Conservation (phyloP, 2,329 filamentous ascomycete species). For the Aspergillus felis region DNA sequence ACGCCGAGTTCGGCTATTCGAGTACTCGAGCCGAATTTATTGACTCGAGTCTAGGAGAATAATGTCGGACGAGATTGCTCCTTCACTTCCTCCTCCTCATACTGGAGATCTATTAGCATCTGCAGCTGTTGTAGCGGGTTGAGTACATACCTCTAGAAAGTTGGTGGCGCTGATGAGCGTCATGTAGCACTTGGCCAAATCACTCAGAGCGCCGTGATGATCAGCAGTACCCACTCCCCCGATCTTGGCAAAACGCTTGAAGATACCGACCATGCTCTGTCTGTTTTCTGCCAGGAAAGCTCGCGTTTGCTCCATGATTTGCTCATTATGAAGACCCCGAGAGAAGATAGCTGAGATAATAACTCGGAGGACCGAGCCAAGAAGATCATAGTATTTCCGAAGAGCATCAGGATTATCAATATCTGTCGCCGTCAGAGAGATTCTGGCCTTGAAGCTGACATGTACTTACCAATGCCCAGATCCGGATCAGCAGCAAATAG, state of each 20-base stretch:
- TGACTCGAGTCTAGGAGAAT: constrained; percentile 27
- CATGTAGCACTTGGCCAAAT: constrained; percentile 80
- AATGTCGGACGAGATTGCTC: constrained; percentile 26
- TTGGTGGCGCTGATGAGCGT: constrained; percentile 76
- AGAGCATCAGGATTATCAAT: constrained; percentile 67
- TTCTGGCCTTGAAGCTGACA: neutral
- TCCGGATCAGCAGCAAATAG: constrained; percentile 90
- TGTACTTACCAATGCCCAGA: constrained; percentile 64
- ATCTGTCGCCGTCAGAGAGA: constrained; percentile 41
- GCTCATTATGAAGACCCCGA: constrained; percentile 74
- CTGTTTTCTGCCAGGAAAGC: constrained; percentile 79
- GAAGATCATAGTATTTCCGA: constrained; percentile 76
- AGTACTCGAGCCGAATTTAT: neutral
- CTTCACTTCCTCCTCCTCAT: constrained; percentile 39
- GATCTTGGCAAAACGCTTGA: constrained; percentile 84
- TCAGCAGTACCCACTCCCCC: constrained; percentile 48
- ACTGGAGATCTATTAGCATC: constrained; percentile 28
- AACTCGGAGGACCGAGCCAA: constrained; percentile 75
- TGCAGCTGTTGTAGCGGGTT: neutral
- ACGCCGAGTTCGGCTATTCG: neutral
- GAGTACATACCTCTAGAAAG: constrained; percentile 72
- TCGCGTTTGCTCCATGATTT: constrained; percentile 67
- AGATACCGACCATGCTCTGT: constrained; percentile 77
- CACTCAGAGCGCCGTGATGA: constrained; percentile 62
- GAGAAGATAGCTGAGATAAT: constrained; percentile 77